Percentiles rank a stretch among this genome's conserved stretches.
Conservation (phyloP, 495 filamentous ascomycete genomes). For the Hyaloscypha variabilis region DNA sequence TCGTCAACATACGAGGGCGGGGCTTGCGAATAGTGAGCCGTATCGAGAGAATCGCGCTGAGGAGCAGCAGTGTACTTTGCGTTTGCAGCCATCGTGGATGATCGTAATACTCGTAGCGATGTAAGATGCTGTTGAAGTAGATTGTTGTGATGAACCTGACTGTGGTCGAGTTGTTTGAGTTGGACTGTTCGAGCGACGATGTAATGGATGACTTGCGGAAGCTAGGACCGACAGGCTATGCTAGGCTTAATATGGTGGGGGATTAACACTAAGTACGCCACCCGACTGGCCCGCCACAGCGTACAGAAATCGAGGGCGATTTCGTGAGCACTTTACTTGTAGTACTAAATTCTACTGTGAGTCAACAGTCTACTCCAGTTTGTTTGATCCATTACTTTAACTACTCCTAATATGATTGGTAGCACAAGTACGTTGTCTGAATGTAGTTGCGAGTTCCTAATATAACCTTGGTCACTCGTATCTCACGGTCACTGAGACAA, state of each 20-base stretch:
- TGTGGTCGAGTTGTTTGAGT: not conserved
- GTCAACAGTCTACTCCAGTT: no score
- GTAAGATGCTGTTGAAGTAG: not conserved
- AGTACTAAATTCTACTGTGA: no score
- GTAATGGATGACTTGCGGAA: not conserved
- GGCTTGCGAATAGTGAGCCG: constrained; percentile 70
- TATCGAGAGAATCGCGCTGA: constrained; percentile 73
- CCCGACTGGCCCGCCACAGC: not conserved
- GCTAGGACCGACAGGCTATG: not conserved
- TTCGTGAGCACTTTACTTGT: not conserved
- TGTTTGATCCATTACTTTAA: no score
- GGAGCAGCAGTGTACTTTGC: constrained; percentile 71
- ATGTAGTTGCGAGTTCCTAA: no score
- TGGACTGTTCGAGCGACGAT: constrained; percentile 3
- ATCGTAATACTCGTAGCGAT: not conserved
- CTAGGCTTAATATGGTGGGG: not conserved
- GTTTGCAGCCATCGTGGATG: constrained; percentile 60
- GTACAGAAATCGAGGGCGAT: not conserved
- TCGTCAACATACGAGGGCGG: constrained; percentile 80
- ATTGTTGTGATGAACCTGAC: not conserved
- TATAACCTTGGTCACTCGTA: not conserved
- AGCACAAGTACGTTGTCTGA: no score
- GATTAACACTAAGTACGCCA: not conserved
- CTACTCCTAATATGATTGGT: no score
- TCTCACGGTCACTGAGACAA: not conserved